Evolutionary conservation across 2,329 filamentous ascomycete species (phyloP), one percentile per base, ranked within the genome.

Genomic region (Capronia americana): DNA sequence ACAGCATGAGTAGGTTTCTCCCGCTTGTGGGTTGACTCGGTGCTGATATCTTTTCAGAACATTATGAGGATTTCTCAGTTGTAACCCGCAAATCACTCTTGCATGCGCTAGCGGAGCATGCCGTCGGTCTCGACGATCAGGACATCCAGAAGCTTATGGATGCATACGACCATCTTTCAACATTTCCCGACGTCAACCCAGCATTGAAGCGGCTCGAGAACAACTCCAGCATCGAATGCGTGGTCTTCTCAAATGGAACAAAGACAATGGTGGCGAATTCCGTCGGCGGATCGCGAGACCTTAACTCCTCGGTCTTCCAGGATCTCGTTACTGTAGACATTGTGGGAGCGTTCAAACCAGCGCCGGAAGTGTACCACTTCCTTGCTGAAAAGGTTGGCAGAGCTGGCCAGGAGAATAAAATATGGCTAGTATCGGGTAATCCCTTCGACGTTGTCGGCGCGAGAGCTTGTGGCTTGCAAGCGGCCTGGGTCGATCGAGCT

Each of bases 401-500:
- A 71, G 71, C 78, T 10, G 78, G 76, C 0, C 72, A 81, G 20
- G 79, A 82, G 69, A 78, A 75, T 0, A 79, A 84, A 28, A 81
- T 92, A 14, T 92, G 90, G 88, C 77, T 93, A 7, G 83, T 93
- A 5, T 90, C 85, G 70, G 86, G 86, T 1, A 93, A 93, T 74
- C 87, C 90, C 2, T 93, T 93, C 74, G 90, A 93, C 74, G 79
- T 90, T 17, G 83, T 88, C 0, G 90, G 91, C 0, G 88, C 90
- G 0, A 82, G 82, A 67, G 81, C 81, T 1, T 81, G 83, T 4
- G 90, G 90, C 0, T 79, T 92, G 78, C 83, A 84, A 71, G 85
- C 87, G 26, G 86, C 83, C 12, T 92, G 88, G 87, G 84, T 93
- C 5, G 88, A 92, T 78, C 80, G 90, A 28, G 76, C 74, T 14